Base-by-base conservation (phyloP, 192 early-diverging fungal species). In the Haplosporangium gracile region DNA sequence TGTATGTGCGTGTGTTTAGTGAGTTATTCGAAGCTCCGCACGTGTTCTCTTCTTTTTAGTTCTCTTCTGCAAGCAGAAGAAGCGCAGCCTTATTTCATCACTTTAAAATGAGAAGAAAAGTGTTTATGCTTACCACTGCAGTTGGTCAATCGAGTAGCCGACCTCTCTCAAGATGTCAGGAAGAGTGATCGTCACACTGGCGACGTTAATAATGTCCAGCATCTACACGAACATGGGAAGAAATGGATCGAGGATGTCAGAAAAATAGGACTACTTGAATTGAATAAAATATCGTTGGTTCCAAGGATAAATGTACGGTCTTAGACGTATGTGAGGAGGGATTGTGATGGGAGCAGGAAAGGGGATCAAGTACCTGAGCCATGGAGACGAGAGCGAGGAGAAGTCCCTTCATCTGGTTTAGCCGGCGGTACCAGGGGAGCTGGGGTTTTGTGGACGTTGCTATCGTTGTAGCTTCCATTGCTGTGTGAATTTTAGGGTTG, bases 341-440 rank as follows among this genome's bases (percentile, higher is more conserved):
- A n/a, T 29, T 24, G 29, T 15, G 13, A 15, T 65, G 29, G 1
- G 24, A 0, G 0, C 32, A 65, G 8, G 60, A 0, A 29, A 65
- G 26, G 26, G 6, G 29, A 65, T 65, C 26, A 15, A 65, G 60
- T 65, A 65, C 60, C 68, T 84, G 82, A 26, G 82, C 82, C 84
- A 86, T 80, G 4, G 84, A 80, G 5, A 86, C 68, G 24, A 86
- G 36, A 8, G 75, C 76, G 1, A 86, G 65, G 49, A 86, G 45
- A 20, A 81, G 76, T 7, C 70, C 72, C 68, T 81, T 86, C 39
- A 45, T 77, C 79, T 86, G 75, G 16, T 81, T 81, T 34, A 86
- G 55, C 24, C 71, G 69, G 8, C 75, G 78, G 65, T 86, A 86
- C 84, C 84, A 86, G 13, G 84, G 84, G 4, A 65, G 60, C 36